Base-by-base conservation (phyloP, 257 asterid species). In the Ehretia macrophylla region DNA sequence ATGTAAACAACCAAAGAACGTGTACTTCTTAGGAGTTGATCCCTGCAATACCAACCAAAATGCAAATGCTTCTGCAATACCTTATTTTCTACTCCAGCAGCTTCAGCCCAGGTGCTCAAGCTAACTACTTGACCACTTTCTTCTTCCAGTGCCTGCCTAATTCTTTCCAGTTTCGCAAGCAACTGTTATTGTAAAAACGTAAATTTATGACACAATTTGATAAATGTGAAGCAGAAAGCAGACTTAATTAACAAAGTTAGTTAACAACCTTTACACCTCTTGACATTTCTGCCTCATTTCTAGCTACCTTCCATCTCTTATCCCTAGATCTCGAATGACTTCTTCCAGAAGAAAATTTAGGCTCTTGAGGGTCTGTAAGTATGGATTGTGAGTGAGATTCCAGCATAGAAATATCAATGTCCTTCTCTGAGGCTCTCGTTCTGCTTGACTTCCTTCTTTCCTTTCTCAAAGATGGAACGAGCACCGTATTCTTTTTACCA, bases 41-140 rank as follows among this genome's bases (percentile, higher is more conserved):
- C 93, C 67, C 92, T 81, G 77, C 96, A 90, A 58, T 63, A 73
- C 95, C 86, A 81, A 62, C 97, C 96, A 40, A 77, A 84, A 67
- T 77, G 77, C 82, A 90, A 65, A 55, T 35, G 82, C 23, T 74
- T 76, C 76, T 75, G 90, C 76, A 90, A 55, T 63, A 74, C 84
- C 58, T 69, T 82, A 75, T 63, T 80, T 45, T 83, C 71, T 17
- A 90, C 47, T 48, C 82, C 86, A 58, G 92, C 86, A 68, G 90
- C 96, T 77, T 83, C 75, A 11, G 96, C 95, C 97, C 97, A 90
- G 68, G 70, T 76, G 50, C 77, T 68, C 69, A 77, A 62, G 75
- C 83, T 81, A 42, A 80, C 81, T 32, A 54, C 74, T 68, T 72
- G 69, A 37, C 90, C 87, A n/a, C 77, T 72, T 70, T 79, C 90